These are phyloP conservation scores for Boletus sp. DNA, from an alignment of 1,284 basidiomycete genomes.

Conservation along the genomic window DNA sequence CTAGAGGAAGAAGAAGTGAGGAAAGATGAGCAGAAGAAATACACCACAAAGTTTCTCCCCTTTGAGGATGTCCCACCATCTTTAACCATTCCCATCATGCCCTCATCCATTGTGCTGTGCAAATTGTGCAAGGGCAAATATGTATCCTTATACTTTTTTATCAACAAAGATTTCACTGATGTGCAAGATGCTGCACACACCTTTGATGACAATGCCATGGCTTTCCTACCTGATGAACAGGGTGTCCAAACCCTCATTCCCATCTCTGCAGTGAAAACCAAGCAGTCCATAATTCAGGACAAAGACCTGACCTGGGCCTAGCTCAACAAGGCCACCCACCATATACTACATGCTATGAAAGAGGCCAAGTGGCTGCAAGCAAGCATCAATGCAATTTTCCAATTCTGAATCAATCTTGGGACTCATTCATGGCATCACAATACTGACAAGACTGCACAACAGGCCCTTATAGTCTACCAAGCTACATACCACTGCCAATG, in stretches of 20 bases:
- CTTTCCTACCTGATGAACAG: neutral
- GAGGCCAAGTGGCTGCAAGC: neutral
- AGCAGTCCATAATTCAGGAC: neutral
- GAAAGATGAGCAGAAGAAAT: neutral
- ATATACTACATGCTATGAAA: neutral
- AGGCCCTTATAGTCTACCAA: neutral
- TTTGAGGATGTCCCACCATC: neutral
- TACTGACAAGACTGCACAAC: neutral
- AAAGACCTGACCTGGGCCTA: neutral
- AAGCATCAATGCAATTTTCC: neutral
- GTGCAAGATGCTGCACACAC: neutral
- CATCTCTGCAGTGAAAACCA: neutral
- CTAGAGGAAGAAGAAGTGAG: neutral
- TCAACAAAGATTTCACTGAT: neutral
- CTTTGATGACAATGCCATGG: too few relatives aligned
- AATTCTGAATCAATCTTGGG: neutral
- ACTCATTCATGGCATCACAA: neutral
- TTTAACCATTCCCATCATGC: neutral
- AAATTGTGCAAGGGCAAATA: neutral
- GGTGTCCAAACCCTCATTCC: neutral
- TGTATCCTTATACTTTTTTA: neutral
- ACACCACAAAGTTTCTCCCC: neutral
- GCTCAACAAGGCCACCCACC: neutral
- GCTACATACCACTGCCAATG: neutral
- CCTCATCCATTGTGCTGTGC: neutral